Conservation (phyloP, 2,329 filamentous ascomycete genomes). For the Pseudopyricularia javanii region DNA sequence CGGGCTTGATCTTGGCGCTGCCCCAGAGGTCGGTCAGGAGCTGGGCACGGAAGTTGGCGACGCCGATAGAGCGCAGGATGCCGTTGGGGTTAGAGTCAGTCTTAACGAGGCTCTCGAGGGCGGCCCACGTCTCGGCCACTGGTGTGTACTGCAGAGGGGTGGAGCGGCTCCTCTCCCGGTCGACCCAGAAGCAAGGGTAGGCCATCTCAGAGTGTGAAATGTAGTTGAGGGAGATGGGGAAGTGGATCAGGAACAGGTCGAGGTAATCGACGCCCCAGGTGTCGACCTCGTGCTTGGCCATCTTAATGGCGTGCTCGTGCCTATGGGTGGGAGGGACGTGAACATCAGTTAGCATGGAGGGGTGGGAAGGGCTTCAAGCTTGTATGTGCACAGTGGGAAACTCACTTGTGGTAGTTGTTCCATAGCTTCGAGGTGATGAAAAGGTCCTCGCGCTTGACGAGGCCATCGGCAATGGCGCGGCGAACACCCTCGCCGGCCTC, state of each 20-base stretch:
- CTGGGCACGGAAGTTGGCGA: slow-evolving; percentile 47
- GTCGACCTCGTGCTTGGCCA: slow-evolving; percentile 39
- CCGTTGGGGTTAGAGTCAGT: slow-evolving; percentile 19
- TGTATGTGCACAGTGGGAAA: background rate
- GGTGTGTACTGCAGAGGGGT: slow-evolving; percentile 28
- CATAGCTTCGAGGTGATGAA: slow-evolving; percentile 48
- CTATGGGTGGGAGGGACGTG: slow-evolving; percentile 24
- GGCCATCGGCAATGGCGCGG: slow-evolving; percentile 39
- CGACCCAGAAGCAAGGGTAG: slow-evolving; percentile 25
- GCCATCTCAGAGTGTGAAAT: slow-evolving; percentile 25
- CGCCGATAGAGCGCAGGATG: slow-evolving; percentile 44
- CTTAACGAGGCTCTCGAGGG: slow-evolving; percentile 43
- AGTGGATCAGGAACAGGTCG: slow-evolving; percentile 8
- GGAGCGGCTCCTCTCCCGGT: slow-evolving; percentile 30
- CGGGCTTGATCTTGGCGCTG: slow-evolving; percentile 33
- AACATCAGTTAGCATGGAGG: background rate
- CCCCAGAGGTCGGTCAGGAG: slow-evolving; percentile 41
- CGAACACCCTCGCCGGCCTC: slow-evolving; percentile 54
- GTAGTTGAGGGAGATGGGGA: slow-evolving; percentile 12
- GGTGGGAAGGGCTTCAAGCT: no score
- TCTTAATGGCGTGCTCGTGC: slow-evolving; percentile 47
- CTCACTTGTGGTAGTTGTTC: slow-evolving; percentile 40
- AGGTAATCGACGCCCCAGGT: slow-evolving; percentile 34
- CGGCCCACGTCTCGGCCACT: slow-evolving; percentile 37
- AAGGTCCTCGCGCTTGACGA: slow-evolving; percentile 50